These are phyloP conservation scores for Colletotrichum graminicola DNA, from an alignment of 2,329 filamentous ascomycete species.

Conservation along the genomic window DNA sequence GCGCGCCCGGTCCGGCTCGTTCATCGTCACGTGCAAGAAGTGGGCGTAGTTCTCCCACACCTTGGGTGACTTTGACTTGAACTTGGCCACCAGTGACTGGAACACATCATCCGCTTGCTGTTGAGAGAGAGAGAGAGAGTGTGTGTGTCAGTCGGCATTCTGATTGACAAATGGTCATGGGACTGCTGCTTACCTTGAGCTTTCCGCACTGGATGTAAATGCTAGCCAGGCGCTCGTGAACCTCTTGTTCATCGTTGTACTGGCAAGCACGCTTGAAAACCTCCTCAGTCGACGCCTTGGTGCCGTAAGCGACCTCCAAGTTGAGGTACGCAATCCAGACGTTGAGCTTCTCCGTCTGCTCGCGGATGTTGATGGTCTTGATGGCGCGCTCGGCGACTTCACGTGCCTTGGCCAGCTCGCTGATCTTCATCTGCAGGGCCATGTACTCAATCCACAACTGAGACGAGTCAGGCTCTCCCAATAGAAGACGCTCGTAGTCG, in stretches of 20 bases:
- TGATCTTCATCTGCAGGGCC: conserved; percentile 96
- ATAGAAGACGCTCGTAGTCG: conserved; percentile 93
- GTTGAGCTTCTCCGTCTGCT: conserved; percentile 93
- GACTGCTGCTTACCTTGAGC: conserved; percentile 74
- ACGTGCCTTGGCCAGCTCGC: conserved; percentile 88
- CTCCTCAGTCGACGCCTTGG: conserved; percentile 83
- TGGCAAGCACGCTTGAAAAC: conserved; percentile 93
- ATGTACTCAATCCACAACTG: conserved; percentile 96
- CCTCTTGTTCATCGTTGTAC: conserved; percentile 91
- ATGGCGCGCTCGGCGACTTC: conserved; percentile 92
- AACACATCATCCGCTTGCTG: conserved; percentile 92
- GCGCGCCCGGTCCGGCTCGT: conserved; percentile 79
- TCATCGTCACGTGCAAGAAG: conserved; percentile 84
- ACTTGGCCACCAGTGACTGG: conserved; percentile 88
- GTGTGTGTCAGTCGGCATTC: conserved; percentile 24
- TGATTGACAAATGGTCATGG: neutral
- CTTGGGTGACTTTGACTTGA: conserved; percentile 80
- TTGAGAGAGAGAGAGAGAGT: too few relatives aligned
- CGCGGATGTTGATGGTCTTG: conserved; percentile 89
- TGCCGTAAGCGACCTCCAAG: conserved; percentile 91
- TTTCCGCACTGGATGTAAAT: conserved; percentile 96
- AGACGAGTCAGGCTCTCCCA: conserved; percentile 94
- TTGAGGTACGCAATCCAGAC: conserved; percentile 96
- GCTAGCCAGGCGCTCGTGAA: conserved; percentile 89
- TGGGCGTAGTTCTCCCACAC: conserved; percentile 96